Evolutionary conservation across 257 asterid species (phyloP), one percentile per base, ranked within the genome.

Genomic region (Catharanthus roseus): DNA sequence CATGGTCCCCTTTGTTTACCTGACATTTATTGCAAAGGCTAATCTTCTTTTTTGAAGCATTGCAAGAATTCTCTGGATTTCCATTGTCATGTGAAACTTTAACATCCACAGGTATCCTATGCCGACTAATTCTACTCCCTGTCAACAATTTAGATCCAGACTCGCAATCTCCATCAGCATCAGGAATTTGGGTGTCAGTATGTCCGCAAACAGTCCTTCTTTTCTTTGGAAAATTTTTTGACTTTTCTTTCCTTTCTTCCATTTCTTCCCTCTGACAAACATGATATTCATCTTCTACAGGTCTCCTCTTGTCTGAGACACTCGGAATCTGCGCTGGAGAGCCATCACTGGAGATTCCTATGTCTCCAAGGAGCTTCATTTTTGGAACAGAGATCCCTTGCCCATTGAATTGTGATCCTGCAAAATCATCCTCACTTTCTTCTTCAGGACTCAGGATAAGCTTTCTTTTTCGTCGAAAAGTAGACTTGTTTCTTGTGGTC

Each of bases 361-460:
- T 69, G 51, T 78, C 80, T 65, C 44, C 58, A 69, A 28, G 33
- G 57, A 51, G 21, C 42, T 34, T 71, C 23, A 63, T 51, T 42
- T 74, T 53, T 81, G 65, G 69, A 54, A 60, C 50, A 42, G 77
- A 71, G 51, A 69, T 62, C 42, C 54, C 64, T 12, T 71, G 18
- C 65, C 60, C 68, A 21, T 78, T 49, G 23, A 78, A 77, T 64
- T 55, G 51, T 11, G 64, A 33, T 21, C 55, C 61, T 50, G 54
- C 73, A 56, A 29, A 64, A 53, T 72, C 79, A 55, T 71, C 81
- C 39, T 58, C 82, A 44, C 74, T 84, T 50, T 83, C 86, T 24
- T 89, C 95, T 12, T 85, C 87, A 5, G 28, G 45, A 65, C 71
- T 62, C 75, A 85, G 42, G 36, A 77, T 61, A 74, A 83, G 78